Evolutionary conservation across 2,329 filamentous ascomycete genomes (phyloP).

Genomic region (Penicillium sclerotigenum): DNA sequence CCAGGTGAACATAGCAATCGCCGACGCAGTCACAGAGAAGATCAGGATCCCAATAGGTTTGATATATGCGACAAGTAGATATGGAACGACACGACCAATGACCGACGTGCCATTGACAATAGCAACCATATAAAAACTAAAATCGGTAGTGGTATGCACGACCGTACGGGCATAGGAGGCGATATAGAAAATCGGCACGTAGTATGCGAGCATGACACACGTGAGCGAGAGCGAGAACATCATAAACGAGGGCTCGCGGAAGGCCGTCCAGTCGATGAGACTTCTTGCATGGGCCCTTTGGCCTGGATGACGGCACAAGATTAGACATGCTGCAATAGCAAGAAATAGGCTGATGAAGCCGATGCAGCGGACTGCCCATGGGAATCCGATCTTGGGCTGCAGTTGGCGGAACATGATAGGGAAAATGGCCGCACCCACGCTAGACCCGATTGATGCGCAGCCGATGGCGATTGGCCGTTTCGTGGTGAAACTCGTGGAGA

Average conservation of each 20-base stretch:
- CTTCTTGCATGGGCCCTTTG: conserved; percentile 37
- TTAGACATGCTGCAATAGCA: conserved; percentile 33
- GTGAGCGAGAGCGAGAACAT: conserved; percentile 47
- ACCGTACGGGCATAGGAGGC: conserved; percentile 43
- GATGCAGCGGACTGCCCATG: conserved; percentile 57
- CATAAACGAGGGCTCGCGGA: conserved; percentile 42
- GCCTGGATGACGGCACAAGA: conserved; percentile 41
- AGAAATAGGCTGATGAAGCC: conserved; percentile 52
- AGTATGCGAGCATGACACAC: conserved; percentile 47
- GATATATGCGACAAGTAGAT: conserved; percentile 37
- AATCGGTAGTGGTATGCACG: conserved; percentile 48
- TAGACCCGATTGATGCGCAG: conserved; percentile 55
- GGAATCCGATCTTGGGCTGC: conserved; percentile 56
- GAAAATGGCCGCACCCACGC: conserved; percentile 59
- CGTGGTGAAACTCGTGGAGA: conserved; percentile 37
- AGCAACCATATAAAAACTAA: conserved; percentile 49
- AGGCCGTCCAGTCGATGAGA: conserved; percentile 40
- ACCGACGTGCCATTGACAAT: conserved; percentile 53
- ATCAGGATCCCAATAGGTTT: conserved; percentile 28
- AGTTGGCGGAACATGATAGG: conserved; percentile 54
- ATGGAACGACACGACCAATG: conserved; percentile 50
- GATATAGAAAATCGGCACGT: conserved; percentile 46
- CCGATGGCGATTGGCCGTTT: conserved; percentile 57
- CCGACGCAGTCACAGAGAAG: conserved; percentile 19
- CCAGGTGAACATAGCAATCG: conserved; percentile 35